Evolutionary conservation across 2,329 filamentous ascomycete species (phyloP).

Genomic region (Ascochyta fabae): DNA sequence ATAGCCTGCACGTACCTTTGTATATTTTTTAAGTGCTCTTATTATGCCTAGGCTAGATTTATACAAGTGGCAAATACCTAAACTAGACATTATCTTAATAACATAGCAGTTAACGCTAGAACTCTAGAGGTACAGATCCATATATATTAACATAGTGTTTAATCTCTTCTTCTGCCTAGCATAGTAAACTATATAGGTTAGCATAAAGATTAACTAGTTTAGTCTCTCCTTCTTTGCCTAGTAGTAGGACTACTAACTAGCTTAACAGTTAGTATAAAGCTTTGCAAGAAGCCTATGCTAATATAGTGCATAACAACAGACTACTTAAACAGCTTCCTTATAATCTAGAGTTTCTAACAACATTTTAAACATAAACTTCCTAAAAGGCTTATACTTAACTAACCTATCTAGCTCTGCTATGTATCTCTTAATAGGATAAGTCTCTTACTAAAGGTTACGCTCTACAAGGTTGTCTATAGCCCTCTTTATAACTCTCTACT

Average conservation of each 20-base stretch:
- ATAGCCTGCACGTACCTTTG: not conserved
- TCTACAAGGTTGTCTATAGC: not conserved
- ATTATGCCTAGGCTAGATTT: not conserved
- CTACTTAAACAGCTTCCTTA: not conserved
- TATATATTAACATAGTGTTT: not conserved
- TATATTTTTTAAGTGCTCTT: not conserved
- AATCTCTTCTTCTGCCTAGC: not conserved
- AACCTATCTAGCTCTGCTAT: not conserved
- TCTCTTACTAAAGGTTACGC: not conserved
- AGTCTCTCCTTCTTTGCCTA: not conserved
- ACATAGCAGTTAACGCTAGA: not conserved
- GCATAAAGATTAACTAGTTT: not conserved
- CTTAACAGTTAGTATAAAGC: not conserved
- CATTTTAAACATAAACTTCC: not conserved
- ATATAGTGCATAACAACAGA: accelerated
- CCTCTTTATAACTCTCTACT: not conserved
- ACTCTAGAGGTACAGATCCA: not conserved
- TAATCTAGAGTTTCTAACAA: not conserved
- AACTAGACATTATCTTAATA: not conserved
- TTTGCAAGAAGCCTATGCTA: not conserved
- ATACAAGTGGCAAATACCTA: not conserved
- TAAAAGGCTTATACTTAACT: not conserved
- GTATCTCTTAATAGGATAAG: not conserved
- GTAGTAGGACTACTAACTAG: not conserved
- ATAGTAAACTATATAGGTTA: not conserved